phyloP scores from a whole-genome alignment of 2,329 filamentous ascomycete genomes.

The Xylariaceae sp. region DNA sequence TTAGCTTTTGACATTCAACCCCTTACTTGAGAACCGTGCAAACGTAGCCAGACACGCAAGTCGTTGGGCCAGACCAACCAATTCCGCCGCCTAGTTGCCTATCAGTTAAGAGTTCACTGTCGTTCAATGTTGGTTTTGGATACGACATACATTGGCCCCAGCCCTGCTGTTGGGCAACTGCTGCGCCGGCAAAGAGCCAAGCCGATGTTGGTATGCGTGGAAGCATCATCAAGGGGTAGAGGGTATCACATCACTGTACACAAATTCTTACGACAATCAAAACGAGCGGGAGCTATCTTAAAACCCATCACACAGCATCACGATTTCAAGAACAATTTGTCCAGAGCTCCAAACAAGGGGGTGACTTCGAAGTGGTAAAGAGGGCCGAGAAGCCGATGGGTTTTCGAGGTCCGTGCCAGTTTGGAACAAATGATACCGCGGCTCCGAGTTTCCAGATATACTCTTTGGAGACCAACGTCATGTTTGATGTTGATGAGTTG shows the following conservation, averaged over 20 bases:
- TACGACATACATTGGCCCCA: constrained; percentile 18
- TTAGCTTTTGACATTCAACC: not conserved
- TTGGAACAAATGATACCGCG: too few species aligned
- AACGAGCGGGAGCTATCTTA: not conserved
- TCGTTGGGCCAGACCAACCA: constrained; percentile 8
- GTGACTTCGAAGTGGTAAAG: too few species aligned
- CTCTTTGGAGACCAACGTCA: not conserved
- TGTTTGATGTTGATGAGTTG: too few species aligned
- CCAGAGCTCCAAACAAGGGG: too few species aligned
- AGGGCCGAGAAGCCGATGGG: constrained; percentile 12
- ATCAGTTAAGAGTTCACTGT: not conserved
- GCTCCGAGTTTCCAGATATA: not conserved
- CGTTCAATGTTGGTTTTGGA: not conserved
- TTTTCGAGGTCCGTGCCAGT: not conserved
- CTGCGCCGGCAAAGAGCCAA: constrained; percentile 10
- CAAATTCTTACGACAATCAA: not conserved
- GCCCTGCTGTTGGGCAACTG: constrained; percentile 14
- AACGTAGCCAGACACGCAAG: constrained; percentile 18
- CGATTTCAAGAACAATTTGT: too few species aligned
- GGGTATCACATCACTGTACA: too few species aligned
- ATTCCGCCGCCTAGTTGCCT: constrained; percentile 13
- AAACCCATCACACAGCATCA: not conserved
- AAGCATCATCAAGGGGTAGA: constrained; percentile 6
- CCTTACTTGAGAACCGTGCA: constrained; percentile 16
- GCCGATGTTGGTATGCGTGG: not conserved